Base-by-base conservation (phyloP, 2,329 filamentous ascomycete species). In the Trichothecium roseum region DNA sequence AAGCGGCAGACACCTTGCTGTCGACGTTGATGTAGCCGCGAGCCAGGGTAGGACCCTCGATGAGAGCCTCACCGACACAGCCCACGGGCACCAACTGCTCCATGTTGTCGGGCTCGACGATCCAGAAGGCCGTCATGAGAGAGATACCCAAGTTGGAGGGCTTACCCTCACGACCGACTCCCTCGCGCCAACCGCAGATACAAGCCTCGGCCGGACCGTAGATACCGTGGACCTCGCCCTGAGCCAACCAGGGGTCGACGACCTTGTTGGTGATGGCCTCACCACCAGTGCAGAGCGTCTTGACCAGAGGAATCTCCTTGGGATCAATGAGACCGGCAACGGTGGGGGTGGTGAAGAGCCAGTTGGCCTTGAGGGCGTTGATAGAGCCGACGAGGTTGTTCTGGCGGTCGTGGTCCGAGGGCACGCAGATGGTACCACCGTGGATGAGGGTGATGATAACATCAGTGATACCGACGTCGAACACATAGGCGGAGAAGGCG, bases 11-110 rank as follows among this genome's bases (percentile, higher is more conserved):
- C 3, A 8, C 16, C 30, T 30, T n/a, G 18, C 39, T 33, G 3
- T 36, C 32, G 4, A 36, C 24, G 36, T 38, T 37, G 12, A 43
- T 35, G 24, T 43, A 43, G 2, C 41, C 70, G 12, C 64, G 57
- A 16, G 68, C 70, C n/a, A 78, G 64, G 17, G 66, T 62, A 3
- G 68, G 68, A 2, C 67, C 66, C 40, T 63, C 63, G 28, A 70
- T 52, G 7, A 64, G 45, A n/a, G 67, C 54, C 44, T 68, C 64
- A 14, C 63, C 63, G 3, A 46, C 18, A 3, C 30, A 33, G 3
- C 47, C 51, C 10, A 52, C 34, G 0, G 52, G 48, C 4, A 45
- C 33, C 5, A 54, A 43, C 5, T 28, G 26, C 12, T 47, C 22
- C 28, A 42, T 36, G 22, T 52, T 40, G 3, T 37, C 33, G 4